Evolutionary conservation across 495 filamentous ascomycete genomes (phyloP).

Genomic region (Xylaria acuta): DNA sequence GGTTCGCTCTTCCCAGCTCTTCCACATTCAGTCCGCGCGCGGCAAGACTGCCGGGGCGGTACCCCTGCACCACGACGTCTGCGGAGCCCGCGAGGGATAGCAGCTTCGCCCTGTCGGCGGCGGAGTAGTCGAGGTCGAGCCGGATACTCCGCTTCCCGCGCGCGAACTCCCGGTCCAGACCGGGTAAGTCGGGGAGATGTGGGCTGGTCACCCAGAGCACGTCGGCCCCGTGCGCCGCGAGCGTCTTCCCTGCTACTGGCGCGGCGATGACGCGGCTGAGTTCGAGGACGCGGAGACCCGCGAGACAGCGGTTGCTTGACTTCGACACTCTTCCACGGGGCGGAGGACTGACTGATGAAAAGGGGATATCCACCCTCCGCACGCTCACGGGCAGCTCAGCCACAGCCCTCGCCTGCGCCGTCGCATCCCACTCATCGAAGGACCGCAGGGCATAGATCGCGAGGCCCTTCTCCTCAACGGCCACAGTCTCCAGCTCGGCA

Average conservation of each 20-base stretch:
- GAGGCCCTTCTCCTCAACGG: conserved; percentile 31
- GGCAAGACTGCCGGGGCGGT: conserved; percentile 59
- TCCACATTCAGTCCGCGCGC: conserved; percentile 55
- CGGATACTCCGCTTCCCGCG: conserved; percentile 52
- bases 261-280: conserved; percentile 51
- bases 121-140: conserved; percentile 54
- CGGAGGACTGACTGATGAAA: too few relatives aligned
- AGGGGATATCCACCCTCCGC: conserved; percentile 34
- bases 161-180: conserved; percentile 63
- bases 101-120: conserved; percentile 50
- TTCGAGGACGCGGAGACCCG: conserved; percentile 58
- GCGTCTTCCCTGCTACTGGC: conserved; percentile 55
- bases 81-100: conserved; percentile 47
- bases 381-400: conserved; percentile 50
- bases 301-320: conserved; percentile 55
- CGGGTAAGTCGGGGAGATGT: conserved; percentile 59
- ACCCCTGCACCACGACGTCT: conserved; percentile 54
- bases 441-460: conserved; percentile 50
- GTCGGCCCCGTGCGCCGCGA: conserved; percentile 59
- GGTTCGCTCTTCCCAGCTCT: conserved; percentile 48
- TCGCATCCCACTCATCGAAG: conserved; percentile 50
- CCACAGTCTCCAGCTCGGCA: conserved; percentile 48
- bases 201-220: conserved; percentile 63
- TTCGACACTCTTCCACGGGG: too few relatives aligned
- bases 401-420: conserved; percentile 46